phyloP scores from a whole-genome alignment of 169 alveolate species.

The Plasmodium billcollinsi region DNA sequence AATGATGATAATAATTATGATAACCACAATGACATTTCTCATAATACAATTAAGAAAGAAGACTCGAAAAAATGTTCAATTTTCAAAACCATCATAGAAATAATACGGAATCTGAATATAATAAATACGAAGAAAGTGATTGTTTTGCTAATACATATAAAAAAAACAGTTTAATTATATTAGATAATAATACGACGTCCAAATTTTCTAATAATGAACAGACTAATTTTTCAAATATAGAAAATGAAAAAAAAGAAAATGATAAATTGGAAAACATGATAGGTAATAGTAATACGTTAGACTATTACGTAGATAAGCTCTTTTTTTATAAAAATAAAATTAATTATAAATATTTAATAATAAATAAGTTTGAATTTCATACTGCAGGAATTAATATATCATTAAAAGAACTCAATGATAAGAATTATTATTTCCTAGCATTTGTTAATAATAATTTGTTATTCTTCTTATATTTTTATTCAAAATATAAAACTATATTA shows the following conservation, averaged over 20 bases:
- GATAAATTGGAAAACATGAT: constrained; percentile 9
- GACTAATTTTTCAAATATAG: background rate
- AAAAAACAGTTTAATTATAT: no score
- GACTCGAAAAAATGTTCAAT: no score
- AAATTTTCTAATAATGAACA: no score
- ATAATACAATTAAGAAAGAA: no score
- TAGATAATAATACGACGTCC: no score
- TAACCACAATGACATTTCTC: no score
- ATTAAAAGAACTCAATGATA: constrained; percentile 56
- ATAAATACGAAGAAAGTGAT: no score
- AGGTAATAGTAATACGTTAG: background rate
- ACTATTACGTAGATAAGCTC: constrained; percentile 17
- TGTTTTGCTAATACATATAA: no score
- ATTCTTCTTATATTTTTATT: constrained; percentile 61
- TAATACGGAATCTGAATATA: no score
- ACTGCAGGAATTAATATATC: background rate
- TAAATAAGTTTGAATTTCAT: constrained; percentile 58
- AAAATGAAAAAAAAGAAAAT: background rate
- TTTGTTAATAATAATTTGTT: constrained; percentile 52
- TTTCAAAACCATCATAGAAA: no score
- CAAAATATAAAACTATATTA: constrained; percentile 44
- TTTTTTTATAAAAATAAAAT: constrained; percentile 32
- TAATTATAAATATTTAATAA: constrained; percentile 47
- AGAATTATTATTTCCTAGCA: constrained; percentile 47
- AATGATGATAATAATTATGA: no score